Evolutionary conservation across 306 rosid species (phyloP).

Genomic region (Sicyos edulis): DNA sequence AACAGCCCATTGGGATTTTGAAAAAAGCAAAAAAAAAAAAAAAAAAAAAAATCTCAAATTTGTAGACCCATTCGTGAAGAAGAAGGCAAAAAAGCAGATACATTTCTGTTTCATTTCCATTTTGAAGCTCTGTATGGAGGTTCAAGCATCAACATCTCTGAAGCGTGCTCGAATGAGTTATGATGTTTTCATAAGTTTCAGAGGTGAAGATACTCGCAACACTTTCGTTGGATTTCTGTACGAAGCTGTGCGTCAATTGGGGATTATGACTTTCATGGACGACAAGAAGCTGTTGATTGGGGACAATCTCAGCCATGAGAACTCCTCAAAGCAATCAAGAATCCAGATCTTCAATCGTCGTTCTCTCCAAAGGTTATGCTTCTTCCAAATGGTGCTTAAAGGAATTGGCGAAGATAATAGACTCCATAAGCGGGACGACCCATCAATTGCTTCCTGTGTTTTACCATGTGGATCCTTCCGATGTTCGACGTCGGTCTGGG

Average conservation of each 20-base stretch:
- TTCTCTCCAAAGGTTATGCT: slow-evolving; percentile 1
- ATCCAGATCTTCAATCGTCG: not conserved
- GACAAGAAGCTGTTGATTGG: not conserved
- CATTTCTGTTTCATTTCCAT: too few relatives aligned
- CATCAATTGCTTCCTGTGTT: slow-evolving; percentile 15
- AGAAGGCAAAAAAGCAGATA: too few relatives aligned
- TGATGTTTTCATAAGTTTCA: slow-evolving; percentile 11
- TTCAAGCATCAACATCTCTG: not conserved
- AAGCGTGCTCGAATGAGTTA: not conserved
- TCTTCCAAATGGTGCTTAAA: too few relatives aligned
- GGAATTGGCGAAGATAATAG: too few relatives aligned
- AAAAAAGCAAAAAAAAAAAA: too few relatives aligned
- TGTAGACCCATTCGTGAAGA: too few relatives aligned
- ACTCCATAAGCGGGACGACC: not conserved
- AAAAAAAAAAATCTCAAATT: too few relatives aligned
- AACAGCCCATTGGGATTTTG: too few relatives aligned
- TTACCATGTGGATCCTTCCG: slow-evolving; percentile 16
- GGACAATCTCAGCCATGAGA: not conserved
- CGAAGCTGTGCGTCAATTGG: not conserved
- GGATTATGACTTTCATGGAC: not conserved
- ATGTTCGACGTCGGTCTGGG: slow-evolving; percentile 29
- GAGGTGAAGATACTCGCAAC: too few relatives aligned
- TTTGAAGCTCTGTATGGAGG: not conserved
- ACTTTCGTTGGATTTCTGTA: too few relatives aligned
- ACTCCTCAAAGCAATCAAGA: not conserved